Percentiles rank a stretch among this genome's conserved stretches.
phyloP scores from a whole-genome alignment of 1,139 yeast genomes.

The Zhuliangozyma parablackwelliae region DNA sequence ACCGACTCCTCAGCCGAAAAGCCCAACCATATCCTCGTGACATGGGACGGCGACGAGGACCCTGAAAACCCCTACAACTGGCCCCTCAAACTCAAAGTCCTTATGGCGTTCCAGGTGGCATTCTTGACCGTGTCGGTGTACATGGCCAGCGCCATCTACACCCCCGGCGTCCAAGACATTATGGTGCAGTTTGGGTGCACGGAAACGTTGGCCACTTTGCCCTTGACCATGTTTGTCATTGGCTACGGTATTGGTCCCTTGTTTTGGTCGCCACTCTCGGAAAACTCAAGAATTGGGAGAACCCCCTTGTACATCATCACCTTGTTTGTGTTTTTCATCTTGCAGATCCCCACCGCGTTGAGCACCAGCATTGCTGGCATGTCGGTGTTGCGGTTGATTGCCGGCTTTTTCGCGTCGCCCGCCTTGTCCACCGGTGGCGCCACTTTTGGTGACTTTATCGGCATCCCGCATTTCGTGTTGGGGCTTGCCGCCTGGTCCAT shows the following conservation, averaged over 20 bases:
- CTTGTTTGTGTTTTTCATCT: conserved; percentile 24
- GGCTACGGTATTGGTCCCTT: conserved; percentile 59
- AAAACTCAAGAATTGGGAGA: conserved; percentile 49
- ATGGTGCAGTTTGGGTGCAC: conserved; percentile 40
- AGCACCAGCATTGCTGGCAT: conserved; percentile 26
- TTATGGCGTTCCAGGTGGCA: conserved; percentile 18
- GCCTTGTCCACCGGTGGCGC: conserved; percentile 38
- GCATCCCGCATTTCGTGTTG: conserved; percentile 21
- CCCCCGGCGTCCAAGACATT: conserved; percentile 30
- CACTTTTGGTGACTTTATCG: conserved; percentile 25
- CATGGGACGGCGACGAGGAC: conserved; percentile 28
- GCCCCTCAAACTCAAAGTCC: conserved; percentile 16
- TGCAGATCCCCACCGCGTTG: conserved; percentile 34
- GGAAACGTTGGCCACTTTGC: conserved; percentile 42
- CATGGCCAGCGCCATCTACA: conserved; percentile 26
- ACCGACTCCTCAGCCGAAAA: not conserved
- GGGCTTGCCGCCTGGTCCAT: conserved; percentile 28
- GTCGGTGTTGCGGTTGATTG: conserved; percentile 27
- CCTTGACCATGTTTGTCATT: conserved; percentile 36
- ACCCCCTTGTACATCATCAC: conserved; percentile 32
- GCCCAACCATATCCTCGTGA: conserved; percentile 11
- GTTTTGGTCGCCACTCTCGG: conserved; percentile 53
- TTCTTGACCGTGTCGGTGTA: conserved; percentile 21
- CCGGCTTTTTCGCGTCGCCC: conserved; percentile 35
- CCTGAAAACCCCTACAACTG: conserved; percentile 29